phyloP scores from a whole-genome alignment of 2,329 filamentous ascomycete genomes.

The Fusarium palustre region DNA sequence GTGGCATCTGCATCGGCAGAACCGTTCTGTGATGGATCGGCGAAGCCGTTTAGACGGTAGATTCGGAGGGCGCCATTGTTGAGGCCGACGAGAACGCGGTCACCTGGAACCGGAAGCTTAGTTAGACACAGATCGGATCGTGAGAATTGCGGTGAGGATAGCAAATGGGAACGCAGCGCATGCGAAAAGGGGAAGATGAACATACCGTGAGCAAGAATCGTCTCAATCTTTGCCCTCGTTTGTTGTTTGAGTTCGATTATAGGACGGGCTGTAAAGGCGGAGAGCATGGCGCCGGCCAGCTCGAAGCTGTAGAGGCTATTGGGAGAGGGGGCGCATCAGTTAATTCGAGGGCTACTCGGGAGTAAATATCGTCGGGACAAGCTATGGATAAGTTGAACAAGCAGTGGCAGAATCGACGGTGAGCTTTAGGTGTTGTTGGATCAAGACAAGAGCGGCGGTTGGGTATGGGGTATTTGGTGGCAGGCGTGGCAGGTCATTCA shows the following conservation, averaged over 20 bases:
- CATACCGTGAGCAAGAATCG: slow-evolving; percentile 88
- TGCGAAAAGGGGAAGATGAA: background rate
- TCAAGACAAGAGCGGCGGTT: slow-evolving; percentile 20
- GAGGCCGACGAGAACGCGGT: slow-evolving; percentile 90
- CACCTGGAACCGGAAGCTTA: slow-evolving; percentile 65
- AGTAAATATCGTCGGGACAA: background rate
- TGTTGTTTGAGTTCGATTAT: slow-evolving; percentile 96
- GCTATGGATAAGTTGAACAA: background rate
- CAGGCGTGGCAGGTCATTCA: slow-evolving; percentile 27
- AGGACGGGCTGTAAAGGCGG: slow-evolving; percentile 94
- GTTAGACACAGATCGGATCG: slow-evolving; percentile 12
- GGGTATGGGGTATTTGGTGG: slow-evolving; percentile 23
- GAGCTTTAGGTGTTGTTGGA: slow-evolving; percentile 11
- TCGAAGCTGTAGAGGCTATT: slow-evolving; percentile 51
- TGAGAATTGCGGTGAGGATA: background rate
- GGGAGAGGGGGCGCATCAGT: slow-evolving; percentile 49
- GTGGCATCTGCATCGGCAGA: slow-evolving; percentile 47
- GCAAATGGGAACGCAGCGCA: background rate
- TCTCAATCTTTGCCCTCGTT: slow-evolving; percentile 98
- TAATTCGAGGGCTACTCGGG: slow-evolving; percentile 1
- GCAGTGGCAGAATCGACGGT: background rate
- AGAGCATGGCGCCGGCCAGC: slow-evolving; percentile 80
- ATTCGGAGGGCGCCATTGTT: slow-evolving; percentile 90
- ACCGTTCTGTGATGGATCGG: slow-evolving; percentile 53
- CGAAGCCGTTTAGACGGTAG: slow-evolving; percentile 85